Conservation (phyloP, 2,329 filamentous ascomycete genomes). For the Phialophora macrospora region DNA sequence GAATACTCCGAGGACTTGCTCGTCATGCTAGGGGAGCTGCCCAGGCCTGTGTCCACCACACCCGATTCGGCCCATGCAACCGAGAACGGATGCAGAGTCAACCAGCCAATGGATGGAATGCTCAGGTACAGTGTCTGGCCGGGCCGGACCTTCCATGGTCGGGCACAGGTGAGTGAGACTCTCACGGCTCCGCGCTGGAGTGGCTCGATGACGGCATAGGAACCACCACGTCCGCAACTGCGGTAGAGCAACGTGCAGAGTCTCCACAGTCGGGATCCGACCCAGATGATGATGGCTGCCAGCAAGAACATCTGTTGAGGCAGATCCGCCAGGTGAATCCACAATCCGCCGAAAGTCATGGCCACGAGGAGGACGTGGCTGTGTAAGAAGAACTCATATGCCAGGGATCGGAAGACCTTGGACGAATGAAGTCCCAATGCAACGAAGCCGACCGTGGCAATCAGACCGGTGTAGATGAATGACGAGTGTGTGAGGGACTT, state of each 20-base stretch:
- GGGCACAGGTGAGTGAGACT: slow-evolving; percentile 71
- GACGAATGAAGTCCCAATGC: slow-evolving; percentile 71
- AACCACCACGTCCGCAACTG: slow-evolving; percentile 63
- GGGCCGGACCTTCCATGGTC: slow-evolving; percentile 67
- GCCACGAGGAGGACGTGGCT: slow-evolving; percentile 77
- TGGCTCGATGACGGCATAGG: slow-evolving; percentile 68
- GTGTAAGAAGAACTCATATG: slow-evolving; percentile 94
- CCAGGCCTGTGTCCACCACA: not conserved
- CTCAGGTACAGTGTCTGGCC: slow-evolving; percentile 77
- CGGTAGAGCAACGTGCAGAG: slow-evolving; percentile 66
- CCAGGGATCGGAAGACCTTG: slow-evolving; percentile 85
- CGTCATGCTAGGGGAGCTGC: not conserved
- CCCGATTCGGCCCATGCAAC: slow-evolving; percentile 72
- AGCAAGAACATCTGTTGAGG: slow-evolving; percentile 76
- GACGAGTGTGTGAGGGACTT: slow-evolving; percentile 39
- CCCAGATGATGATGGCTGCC: slow-evolving; percentile 76
- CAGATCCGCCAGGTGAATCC: slow-evolving; percentile 74
- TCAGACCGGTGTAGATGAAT: slow-evolving; percentile 49
- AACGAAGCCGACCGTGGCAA: slow-evolving; percentile 61
- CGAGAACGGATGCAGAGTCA: slow-evolving; percentile 79
- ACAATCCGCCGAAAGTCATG: slow-evolving; percentile 71
- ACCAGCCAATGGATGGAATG: slow-evolving; percentile 67
- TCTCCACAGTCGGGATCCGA: slow-evolving; percentile 62
- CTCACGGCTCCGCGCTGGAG: slow-evolving; percentile 72
- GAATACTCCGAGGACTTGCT: not conserved